These are phyloP conservation scores for Alternaria sp. DNA, from an alignment of 2,329 filamentous ascomycete species.

Conservation along the genomic window DNA sequence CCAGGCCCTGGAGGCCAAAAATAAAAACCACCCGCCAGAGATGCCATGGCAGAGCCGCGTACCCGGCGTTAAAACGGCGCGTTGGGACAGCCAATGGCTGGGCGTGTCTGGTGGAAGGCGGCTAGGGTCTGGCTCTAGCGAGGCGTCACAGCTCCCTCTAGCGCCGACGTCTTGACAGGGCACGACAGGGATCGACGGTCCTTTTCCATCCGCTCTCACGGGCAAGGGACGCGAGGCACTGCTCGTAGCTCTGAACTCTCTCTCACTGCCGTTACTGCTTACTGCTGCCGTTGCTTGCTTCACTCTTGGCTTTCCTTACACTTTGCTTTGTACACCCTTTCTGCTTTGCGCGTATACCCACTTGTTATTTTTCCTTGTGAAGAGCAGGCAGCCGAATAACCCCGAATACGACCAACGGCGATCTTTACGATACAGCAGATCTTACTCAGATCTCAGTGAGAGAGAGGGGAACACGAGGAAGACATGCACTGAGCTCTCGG, in stretches of 20 bases:
- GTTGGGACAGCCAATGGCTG: conserved; percentile 8
- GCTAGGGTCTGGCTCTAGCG: background rate
- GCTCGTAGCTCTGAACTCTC: background rate
- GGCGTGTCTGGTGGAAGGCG: background rate
- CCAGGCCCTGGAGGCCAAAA: conserved; percentile 8
- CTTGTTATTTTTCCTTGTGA: background rate
- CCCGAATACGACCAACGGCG: background rate
- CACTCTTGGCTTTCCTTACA: background rate
- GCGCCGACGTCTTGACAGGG: background rate
- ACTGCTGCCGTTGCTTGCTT: background rate
- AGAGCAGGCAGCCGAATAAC: background rate
- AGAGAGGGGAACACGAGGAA: background rate
- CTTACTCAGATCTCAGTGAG: background rate
- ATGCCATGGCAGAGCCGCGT: conserved; percentile 7
- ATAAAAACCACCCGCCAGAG: conserved; percentile 2
- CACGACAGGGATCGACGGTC: conserved; percentile 1
- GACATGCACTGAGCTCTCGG: background rate
- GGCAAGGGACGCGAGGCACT: background rate
- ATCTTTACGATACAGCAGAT: background rate
- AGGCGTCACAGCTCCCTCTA: background rate
- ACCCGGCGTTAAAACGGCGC: conserved; percentile 20
- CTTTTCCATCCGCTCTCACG: background rate
- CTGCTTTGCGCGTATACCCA: background rate
- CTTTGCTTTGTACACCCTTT: background rate
- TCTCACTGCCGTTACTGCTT: background rate